Evolutionary conservation across 2,329 filamentous ascomycete species (phyloP).

Genomic region (Fulvia fulva): DNA sequence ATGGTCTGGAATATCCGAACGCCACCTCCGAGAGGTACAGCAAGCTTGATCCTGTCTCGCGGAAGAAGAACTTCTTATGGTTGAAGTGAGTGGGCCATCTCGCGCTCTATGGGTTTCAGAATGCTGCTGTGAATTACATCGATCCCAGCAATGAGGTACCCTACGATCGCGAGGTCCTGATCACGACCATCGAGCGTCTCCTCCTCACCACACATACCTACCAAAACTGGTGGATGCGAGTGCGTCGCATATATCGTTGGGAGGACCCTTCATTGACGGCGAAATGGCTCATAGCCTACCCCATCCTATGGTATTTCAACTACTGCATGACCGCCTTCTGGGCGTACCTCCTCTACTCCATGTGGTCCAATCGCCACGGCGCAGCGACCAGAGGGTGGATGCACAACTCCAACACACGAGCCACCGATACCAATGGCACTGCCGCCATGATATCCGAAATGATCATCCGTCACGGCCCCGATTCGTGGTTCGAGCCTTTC

Average conservation of each 20-base stretch:
- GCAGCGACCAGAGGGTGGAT: background rate
- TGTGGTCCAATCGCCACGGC: background rate
- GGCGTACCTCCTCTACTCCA: conserved; percentile 1
- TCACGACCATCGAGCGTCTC: conserved; percentile 1
- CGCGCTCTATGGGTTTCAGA: background rate
- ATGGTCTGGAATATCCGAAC: background rate
- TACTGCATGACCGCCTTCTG: conserved; percentile 4
- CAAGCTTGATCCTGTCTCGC: background rate
- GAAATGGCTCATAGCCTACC: background rate
- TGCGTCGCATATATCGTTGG: conserved; percentile 3
- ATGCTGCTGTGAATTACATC: background rate
- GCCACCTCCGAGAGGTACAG: background rate
- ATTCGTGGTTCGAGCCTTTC: background rate
- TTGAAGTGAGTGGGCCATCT: background rate
- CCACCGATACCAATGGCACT: background rate
- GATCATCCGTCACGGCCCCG: background rate
- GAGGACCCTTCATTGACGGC: background rate
- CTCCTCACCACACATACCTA: background rate
- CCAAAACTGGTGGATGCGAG: conserved; percentile 3
- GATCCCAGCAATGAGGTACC: background rate
- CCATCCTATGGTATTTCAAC: background rate
- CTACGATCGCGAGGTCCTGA: background rate
- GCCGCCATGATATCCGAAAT: background rate
- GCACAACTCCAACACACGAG: background rate
- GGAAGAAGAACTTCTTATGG: background rate